Conservation (phyloP, 2,329 filamentous ascomycete species). For the Penicillium sp. region DNA sequence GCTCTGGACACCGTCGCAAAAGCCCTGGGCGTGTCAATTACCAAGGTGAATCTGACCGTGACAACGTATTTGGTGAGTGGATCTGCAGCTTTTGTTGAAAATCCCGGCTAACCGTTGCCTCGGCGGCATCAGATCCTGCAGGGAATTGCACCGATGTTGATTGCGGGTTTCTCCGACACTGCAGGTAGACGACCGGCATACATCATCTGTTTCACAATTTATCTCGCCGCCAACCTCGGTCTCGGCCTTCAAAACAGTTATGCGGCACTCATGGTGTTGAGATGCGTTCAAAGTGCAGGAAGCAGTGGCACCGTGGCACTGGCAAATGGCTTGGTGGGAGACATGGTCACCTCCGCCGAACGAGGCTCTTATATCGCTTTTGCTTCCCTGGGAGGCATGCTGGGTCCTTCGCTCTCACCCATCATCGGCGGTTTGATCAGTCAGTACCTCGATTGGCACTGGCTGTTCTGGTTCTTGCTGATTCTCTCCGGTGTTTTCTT, state of each 20-base stretch:
- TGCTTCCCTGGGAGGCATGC: constrained; percentile 49
- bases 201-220: constrained; percentile 50
- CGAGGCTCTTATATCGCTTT: constrained; percentile 53
- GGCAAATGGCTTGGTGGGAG: constrained; percentile 62
- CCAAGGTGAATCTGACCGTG: constrained; percentile 51
- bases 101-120: background rate
- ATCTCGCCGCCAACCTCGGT: constrained; percentile 59
- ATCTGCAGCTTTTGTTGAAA: background rate
- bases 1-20: constrained; percentile 36
- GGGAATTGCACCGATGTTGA: constrained; percentile 42
- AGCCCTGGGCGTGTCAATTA: constrained; percentile 42
- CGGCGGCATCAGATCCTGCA: constrained; percentile 18
- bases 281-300: constrained; percentile 21
- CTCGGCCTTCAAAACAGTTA: constrained; percentile 59
- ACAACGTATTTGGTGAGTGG: constrained; percentile 48
- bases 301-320: constrained; percentile 58
- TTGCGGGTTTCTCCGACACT: constrained; percentile 61
- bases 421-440: constrained; percentile 64
- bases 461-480: constrained; percentile 66
- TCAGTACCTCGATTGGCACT: constrained; percentile 63
- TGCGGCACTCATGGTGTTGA: constrained; percentile 27
- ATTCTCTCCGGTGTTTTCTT: constrained; percentile 54
- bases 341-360: constrained; percentile 56
- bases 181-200: constrained; percentile 60
- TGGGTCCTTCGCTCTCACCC: constrained; percentile 53